These are phyloP conservation scores for Eucommia ulmoides DNA, from an alignment of 257 asterid genomes.

Conservation along the genomic window DNA sequence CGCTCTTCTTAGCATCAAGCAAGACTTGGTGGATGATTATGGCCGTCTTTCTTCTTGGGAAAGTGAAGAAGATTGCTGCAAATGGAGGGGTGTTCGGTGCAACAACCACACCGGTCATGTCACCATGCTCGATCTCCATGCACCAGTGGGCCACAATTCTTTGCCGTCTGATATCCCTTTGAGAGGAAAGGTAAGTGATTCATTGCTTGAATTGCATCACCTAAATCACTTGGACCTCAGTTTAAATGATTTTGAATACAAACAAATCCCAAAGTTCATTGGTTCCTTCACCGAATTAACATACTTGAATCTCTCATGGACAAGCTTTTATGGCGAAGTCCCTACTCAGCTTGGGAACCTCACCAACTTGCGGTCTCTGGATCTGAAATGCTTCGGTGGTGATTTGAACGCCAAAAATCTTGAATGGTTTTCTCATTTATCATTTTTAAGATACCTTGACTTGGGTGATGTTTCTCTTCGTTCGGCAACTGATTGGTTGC, in stretches of 20 bases:
- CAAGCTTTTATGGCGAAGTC: slow-evolving; percentile 5
- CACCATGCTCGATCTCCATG: slow-evolving; percentile 8
- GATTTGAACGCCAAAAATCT: slow-evolving; percentile 4
- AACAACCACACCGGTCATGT: slow-evolving; percentile 23
- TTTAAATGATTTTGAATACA: slow-evolving; percentile 8
- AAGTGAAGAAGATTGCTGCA: slow-evolving; percentile 23
- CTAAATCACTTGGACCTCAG: slow-evolving; percentile 21
- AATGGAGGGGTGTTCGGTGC: slow-evolving; percentile 25
- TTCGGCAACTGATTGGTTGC: not conserved
- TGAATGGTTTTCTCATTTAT: slow-evolving; percentile 9
- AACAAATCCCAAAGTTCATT: slow-evolving; percentile 4
- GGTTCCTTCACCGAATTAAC: slow-evolving; percentile 3
- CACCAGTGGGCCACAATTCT: not conserved
- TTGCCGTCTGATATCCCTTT: not conserved
- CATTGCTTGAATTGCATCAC: slow-evolving; percentile 14
- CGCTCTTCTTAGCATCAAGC: slow-evolving; percentile 28
- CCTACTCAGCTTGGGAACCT: slow-evolving; percentile 5
- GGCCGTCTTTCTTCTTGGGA: slow-evolving; percentile 21
- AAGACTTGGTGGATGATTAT: slow-evolving; percentile 9
- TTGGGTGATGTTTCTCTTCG: not conserved
- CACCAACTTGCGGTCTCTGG: slow-evolving; percentile 8
- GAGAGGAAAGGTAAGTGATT: slow-evolving; percentile 20
- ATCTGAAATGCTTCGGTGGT: slow-evolving; percentile 1
- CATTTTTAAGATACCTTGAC: slow-evolving; percentile 3
- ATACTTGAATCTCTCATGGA: not conserved